Percentiles rank a stretch among this genome's conserved stretches.
Evolutionary conservation across 495 filamentous ascomycete species (phyloP).

Genomic region (Trypethelium eluteriae): DNA sequence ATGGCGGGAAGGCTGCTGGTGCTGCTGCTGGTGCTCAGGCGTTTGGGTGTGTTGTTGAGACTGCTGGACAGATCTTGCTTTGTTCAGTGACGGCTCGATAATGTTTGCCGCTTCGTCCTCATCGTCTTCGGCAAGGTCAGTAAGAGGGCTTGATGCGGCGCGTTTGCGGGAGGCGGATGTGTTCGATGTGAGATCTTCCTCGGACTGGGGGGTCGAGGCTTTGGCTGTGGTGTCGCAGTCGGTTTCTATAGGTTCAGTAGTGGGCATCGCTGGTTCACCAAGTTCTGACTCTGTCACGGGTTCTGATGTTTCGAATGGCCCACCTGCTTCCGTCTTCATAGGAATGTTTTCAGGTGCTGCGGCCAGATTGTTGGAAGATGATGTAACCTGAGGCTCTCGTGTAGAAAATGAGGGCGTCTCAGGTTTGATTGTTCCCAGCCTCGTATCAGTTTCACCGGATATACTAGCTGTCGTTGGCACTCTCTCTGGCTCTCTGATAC

Average conservation of each 20-base stretch:
- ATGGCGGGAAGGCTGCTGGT: constrained; percentile 7
- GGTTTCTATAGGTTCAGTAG: background rate
- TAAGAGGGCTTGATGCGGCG: constrained; percentile 1
- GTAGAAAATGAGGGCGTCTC: background rate
- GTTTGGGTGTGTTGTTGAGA: background rate
- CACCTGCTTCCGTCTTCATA: background rate
- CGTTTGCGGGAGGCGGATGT: constrained; percentile 2
- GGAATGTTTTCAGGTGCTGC: background rate
- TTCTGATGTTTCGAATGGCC: background rate
- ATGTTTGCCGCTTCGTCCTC: background rate
- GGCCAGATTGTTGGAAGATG: background rate
- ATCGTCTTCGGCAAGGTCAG: constrained; percentile 10
- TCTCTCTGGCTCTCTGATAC: background rate
- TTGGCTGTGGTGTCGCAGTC: constrained; percentile 9
- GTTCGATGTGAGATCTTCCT: background rate
- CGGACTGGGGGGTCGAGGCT: background rate
- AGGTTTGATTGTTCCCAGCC: background rate
- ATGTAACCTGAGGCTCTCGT: background rate
- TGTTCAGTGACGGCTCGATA: background rate
- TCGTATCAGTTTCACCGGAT: background rate
- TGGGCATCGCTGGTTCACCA: background rate
- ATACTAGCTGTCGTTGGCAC: background rate
- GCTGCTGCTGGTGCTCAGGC: background rate
- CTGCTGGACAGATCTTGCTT: background rate
- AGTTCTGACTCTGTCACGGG: background rate